A percentile compares a stretch with the other conserved stretches of the same genome.
Evolutionary conservation across 2,329 filamentous ascomycete species (phyloP).

Genomic region (Pseudopithomyces maydicus): DNA sequence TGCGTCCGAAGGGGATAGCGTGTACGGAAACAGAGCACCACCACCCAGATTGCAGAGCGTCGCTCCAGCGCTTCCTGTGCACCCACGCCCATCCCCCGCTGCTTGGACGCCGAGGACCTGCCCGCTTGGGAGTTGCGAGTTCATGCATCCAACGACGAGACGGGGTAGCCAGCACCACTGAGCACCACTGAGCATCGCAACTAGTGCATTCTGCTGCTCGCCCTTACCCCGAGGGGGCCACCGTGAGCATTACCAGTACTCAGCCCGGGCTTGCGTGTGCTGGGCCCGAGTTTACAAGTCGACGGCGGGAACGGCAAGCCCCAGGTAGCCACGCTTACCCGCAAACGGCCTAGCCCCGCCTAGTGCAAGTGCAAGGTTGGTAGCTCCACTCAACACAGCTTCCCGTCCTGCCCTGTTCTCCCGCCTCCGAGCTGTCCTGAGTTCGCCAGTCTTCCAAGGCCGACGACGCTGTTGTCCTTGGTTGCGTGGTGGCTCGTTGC

Average conservation of each 20-base stretch:
- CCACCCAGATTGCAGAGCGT: constrained; percentile 16
- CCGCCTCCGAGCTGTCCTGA: not conserved
- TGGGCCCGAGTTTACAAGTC: not conserved
- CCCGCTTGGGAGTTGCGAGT: constrained; percentile 9
- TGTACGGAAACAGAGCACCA: constrained; percentile 13
- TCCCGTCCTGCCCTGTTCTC: not conserved
- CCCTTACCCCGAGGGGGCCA: not conserved
- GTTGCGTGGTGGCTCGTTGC: not conserved
- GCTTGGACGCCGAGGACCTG: constrained; percentile 14
- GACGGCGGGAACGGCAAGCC: not conserved
- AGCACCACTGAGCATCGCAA: not conserved
- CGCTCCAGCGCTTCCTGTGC: constrained; percentile 16
- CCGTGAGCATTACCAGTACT: not conserved
- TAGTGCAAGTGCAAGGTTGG: not conserved
- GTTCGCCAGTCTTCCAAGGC: not conserved
- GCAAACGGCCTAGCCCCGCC: not conserved
- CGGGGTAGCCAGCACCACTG: constrained; percentile 1
- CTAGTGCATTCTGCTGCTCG: not conserved
- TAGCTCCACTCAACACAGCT: constrained; percentile 7
- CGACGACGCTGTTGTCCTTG: constrained; percentile 6
- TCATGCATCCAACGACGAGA: constrained; percentile 27
- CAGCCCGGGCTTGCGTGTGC: not conserved
- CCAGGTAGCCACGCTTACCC: not conserved
- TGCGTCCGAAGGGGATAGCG: constrained; percentile 6
- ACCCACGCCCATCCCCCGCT: constrained; percentile 6